phyloP scores from a whole-genome alignment of 495 filamentous ascomycete genomes.

The Viridothelium virens region DNA sequence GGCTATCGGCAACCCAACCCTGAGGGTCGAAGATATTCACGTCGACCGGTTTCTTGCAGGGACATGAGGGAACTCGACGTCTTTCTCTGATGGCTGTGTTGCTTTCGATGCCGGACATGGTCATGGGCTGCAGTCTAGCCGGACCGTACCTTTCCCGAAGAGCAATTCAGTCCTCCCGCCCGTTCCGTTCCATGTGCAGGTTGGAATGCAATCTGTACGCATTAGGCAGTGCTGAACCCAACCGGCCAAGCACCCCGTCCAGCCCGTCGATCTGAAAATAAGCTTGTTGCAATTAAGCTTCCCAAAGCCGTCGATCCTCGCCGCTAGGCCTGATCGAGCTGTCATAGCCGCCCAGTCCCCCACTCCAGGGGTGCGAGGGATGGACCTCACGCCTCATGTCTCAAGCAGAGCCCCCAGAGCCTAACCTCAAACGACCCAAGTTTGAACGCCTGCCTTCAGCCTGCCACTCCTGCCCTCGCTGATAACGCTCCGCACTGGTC shows the following conservation, averaged over 20 bases:
- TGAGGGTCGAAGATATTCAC: too few relatives aligned
- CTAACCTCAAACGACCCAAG: constrained; percentile 11
- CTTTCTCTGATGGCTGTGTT: too few relatives aligned
- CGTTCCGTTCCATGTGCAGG: background rate
- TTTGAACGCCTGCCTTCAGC: background rate
- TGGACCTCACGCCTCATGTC: background rate
- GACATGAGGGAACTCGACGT: too few relatives aligned
- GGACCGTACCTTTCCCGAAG: background rate
- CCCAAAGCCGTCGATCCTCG: background rate
- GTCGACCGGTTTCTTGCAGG: too few relatives aligned
- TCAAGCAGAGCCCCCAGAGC: background rate
- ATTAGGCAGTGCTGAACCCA: background rate
- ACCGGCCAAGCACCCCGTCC: too few relatives aligned
- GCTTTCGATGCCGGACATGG: too few relatives aligned
- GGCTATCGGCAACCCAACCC: too few relatives aligned
- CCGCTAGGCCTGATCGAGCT: background rate
- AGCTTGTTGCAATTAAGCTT: constrained; percentile 7
- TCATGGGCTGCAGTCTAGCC: background rate
- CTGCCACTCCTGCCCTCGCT: too few relatives aligned
- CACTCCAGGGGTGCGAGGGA: background rate
- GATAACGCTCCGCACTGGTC: background rate
- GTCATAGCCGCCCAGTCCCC: background rate
- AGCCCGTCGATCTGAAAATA: background rate
- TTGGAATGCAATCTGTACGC: background rate
- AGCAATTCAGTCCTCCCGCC: background rate